A percentile compares a stretch with the other conserved stretches of the same genome.
Evolutionary conservation across 2,329 filamentous ascomycete genomes (phyloP).

Genomic region (Aspergillus fumigatiaffinis): DNA sequence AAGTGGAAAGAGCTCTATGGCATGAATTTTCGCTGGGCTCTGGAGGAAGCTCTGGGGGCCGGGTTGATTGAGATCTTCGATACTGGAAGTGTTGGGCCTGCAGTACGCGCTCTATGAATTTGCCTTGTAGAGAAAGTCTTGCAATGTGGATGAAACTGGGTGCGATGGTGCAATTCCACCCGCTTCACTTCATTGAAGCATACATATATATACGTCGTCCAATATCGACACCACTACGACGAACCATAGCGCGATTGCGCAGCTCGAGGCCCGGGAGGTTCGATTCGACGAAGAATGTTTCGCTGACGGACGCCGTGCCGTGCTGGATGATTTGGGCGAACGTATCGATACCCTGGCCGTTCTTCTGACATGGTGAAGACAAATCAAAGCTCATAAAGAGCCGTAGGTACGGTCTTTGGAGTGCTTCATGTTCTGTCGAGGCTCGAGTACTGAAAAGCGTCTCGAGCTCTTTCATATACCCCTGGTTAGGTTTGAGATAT

Average conservation of each 20-base stretch:
- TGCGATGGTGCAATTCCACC: not conserved
- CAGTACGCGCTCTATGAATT: slow-evolving; percentile 40
- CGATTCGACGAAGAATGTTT: too few species aligned
- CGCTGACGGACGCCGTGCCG: not conserved
- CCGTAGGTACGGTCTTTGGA: not conserved
- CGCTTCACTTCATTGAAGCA: not conserved
- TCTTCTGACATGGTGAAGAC: too few species aligned
- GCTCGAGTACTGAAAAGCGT: not conserved
- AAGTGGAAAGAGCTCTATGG: slow-evolving; percentile 62
- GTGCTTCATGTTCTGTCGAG: not conserved
- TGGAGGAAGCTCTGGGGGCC: slow-evolving; percentile 59
- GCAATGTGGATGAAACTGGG: not conserved
- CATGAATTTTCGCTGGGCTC: slow-evolving; percentile 56
- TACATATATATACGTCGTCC: not conserved
- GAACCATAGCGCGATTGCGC: not conserved
- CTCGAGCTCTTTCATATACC: not conserved
- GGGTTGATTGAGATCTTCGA: slow-evolving; percentile 61
- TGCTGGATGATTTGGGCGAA: not conserved
- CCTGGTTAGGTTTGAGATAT: not conserved
- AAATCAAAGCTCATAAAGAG: too few species aligned
- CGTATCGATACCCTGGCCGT: too few species aligned
- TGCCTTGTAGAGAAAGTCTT: not conserved
- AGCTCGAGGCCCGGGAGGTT: not conserved
- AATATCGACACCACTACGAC: not conserved
- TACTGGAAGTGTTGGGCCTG: slow-evolving; percentile 59